Evolutionary conservation across 495 filamentous ascomycete species (phyloP).

Genomic region (Aspergillus egyptiacus): DNA sequence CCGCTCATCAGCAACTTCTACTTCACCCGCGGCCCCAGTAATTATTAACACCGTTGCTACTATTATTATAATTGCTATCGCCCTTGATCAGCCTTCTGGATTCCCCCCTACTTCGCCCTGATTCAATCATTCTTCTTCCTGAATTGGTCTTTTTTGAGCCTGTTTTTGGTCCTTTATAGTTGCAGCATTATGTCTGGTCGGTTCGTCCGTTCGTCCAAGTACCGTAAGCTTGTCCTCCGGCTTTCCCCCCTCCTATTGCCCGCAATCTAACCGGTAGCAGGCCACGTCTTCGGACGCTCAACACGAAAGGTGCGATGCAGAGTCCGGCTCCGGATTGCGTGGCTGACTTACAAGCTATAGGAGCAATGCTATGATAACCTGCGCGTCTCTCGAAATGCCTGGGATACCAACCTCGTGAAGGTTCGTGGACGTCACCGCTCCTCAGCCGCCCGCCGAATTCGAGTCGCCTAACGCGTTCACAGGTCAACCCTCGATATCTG

Average conservation of each 20-base stretch:
- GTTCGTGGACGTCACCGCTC: conserved; percentile 42
- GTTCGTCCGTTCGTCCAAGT: conserved; percentile 97
- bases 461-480: conserved; percentile 21
- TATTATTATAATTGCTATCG: conserved; percentile 8
- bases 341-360: conserved; percentile 29
- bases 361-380: conserved; percentile 97
- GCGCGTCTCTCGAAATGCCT: conserved; percentile 90
- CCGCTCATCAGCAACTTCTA: background rate
- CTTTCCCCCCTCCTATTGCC: conserved; percentile 23
- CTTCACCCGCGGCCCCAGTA: conserved; percentile 2
- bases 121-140: conserved; percentile 16
- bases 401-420: conserved; percentile 98
- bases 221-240: conserved; percentile 61
- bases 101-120: conserved; percentile 7
- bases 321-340: background rate
- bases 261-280: conserved; percentile 46
- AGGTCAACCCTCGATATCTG: conserved; percentile 94
- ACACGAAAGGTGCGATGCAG: conserved; percentile 69
- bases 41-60: conserved; percentile 13
- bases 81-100: conserved; percentile 4
- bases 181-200: conserved; percentile 72
- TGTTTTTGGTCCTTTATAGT: conserved; percentile 2
- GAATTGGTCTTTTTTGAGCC: conserved; percentile 16
- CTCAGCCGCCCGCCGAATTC: conserved; percentile 21
- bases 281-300: conserved; percentile 94